Percentiles rank a stretch among this genome's conserved stretches.
Evolutionary conservation across 2,329 filamentous ascomycete species (phyloP).

Genomic region (Diaporthe australafricana): DNA sequence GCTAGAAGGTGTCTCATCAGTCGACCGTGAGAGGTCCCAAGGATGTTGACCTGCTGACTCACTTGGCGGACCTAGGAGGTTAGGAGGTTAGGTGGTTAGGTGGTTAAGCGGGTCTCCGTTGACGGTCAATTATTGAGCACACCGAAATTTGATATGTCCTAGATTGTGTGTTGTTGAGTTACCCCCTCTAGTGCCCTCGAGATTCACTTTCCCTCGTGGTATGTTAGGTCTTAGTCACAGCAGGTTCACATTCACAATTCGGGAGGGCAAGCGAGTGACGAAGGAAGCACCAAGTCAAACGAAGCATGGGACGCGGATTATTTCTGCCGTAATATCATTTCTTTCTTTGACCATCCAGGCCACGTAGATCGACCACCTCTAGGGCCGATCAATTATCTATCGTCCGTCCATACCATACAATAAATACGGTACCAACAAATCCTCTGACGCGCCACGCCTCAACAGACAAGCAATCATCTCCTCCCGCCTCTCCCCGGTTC

Average conservation of each 20-base stretch:
- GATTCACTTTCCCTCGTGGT: too few species aligned
- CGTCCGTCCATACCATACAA: constrained; percentile 11
- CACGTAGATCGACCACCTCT: constrained; percentile 24
- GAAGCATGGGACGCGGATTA: neutral
- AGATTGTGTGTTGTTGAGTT: too few species aligned
- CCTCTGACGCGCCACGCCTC: constrained; percentile 1
- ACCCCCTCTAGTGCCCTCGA: neutral
- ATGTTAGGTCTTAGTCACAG: neutral
- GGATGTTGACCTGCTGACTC: neutral
- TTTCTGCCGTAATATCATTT: constrained; percentile 37
- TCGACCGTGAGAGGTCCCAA: neutral
- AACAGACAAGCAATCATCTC: constrained; percentile 10
- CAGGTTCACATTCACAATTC: neutral
- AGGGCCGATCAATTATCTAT: constrained; percentile 28
- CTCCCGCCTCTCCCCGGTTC: neutral
- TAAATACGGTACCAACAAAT: constrained; percentile 4
- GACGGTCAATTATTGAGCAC: neutral
- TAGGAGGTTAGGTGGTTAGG: neutral
- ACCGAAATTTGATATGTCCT: too few species aligned
- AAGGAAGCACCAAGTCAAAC: neutral
- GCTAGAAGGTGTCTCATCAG: neutral
- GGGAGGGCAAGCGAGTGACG: neutral
- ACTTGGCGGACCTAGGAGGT: neutral
- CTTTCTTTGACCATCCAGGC: constrained; percentile 3
- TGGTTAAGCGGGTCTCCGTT: neutral